A percentile compares a stretch with the other conserved stretches of the same genome.
These are phyloP conservation scores for Thinopyrum elongatum DNA, from an alignment of 176 grass and related monocot species.

Conservation along the genomic window DNA sequence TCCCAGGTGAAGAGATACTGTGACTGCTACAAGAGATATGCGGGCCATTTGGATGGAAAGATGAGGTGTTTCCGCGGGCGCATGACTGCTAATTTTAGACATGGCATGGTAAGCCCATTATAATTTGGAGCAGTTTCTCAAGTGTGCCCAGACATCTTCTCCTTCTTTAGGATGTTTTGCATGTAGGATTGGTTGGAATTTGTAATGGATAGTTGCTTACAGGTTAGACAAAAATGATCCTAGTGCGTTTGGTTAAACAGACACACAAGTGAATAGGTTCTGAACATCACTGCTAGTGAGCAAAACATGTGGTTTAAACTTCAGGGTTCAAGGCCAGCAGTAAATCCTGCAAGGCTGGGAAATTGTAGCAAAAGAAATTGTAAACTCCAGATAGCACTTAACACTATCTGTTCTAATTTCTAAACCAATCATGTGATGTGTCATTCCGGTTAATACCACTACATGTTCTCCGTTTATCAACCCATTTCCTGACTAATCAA, in stretches of 20 bases:
- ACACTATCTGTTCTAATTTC: not conserved
- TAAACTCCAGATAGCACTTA: not conserved
- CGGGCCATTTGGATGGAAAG: not conserved
- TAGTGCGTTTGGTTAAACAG: not conserved
- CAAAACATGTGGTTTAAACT: not conserved
- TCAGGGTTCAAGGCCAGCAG: not conserved
- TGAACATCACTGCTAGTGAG: not conserved
- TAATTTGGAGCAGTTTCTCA: not conserved
- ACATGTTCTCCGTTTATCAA: not conserved
- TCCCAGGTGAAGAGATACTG: not conserved
- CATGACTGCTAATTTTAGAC: conserved; percentile 30
- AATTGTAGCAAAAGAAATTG: not conserved
- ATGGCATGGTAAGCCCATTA: conserved; percentile 22
- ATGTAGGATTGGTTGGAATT: conserved; percentile 15
- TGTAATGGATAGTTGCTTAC: not conserved
- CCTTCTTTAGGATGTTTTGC: not conserved
- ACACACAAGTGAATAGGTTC: not conserved
- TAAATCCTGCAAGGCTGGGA: not conserved
- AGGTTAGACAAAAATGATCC: not conserved
- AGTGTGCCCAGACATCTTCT: not conserved
- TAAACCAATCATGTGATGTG: not conserved
- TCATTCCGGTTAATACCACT: not conserved
- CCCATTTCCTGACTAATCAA: not conserved
- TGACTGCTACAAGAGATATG: not conserved
- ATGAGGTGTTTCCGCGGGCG: conserved; percentile 11